Conservation (phyloP, 805 yeast species). For the Wickerhamiella occidentalis region DNA sequence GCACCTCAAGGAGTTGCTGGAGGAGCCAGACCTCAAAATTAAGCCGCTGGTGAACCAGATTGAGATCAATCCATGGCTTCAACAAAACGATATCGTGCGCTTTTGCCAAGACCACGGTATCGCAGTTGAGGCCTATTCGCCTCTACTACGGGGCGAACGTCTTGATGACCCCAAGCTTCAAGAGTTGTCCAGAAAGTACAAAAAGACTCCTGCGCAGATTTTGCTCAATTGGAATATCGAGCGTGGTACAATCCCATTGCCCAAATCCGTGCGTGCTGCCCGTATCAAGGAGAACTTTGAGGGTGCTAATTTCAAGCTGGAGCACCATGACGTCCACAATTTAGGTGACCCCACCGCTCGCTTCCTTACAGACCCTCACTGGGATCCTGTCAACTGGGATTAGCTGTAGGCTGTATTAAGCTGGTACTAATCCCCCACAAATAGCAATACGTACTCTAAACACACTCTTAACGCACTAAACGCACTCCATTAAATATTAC, state of each 20-base stretch:
- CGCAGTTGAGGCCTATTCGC: constrained; percentile 65
- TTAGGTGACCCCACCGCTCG: constrained; percentile 26
- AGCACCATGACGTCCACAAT: constrained; percentile 22
- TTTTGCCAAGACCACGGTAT: constrained; percentile 46
- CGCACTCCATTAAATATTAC: too few species aligned
- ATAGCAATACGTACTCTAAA: too few species aligned
- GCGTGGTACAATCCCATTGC: constrained; percentile 49
- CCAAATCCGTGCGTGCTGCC: constrained; percentile 51
- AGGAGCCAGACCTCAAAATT: constrained; percentile 35
- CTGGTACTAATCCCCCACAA: too few species aligned
- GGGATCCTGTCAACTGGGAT: constrained; percentile 29
- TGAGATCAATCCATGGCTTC: constrained; percentile 77
- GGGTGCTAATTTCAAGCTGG: constrained; percentile 37
- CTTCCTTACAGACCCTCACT: constrained; percentile 24
- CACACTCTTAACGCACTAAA: too few species aligned
- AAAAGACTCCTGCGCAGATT: constrained; percentile 35
- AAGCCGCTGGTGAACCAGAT: constrained; percentile 70
- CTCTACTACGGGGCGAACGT: constrained; percentile 58
- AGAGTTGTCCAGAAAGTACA: constrained; percentile 31
- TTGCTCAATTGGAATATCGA: constrained; percentile 40
- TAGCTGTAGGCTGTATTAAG: not conserved
- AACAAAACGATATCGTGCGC: constrained; percentile 48
- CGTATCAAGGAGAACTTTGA: constrained; percentile 47
- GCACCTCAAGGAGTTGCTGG: constrained; percentile 43
- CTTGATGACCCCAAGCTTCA: constrained; percentile 28